Evolutionary conservation across 1,139 yeast species (phyloP).

Genomic region (Suhomyces taliae): DNA sequence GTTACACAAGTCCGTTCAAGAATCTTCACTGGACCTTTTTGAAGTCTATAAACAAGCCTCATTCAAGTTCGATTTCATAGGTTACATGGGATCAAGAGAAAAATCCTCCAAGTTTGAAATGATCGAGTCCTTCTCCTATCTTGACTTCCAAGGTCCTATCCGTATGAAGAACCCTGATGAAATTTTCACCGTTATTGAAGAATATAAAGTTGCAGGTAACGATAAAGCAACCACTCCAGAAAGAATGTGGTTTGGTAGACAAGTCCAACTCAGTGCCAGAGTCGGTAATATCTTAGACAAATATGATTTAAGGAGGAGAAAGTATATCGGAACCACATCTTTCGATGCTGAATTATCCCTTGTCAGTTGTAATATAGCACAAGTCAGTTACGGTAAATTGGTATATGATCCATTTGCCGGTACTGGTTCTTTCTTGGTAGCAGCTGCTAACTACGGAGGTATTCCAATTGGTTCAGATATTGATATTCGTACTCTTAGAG

Average conservation of each 20-base stretch:
- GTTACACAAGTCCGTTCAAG: conserved; percentile 56
- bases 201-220: conserved; percentile 54
- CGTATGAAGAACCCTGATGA: conserved; percentile 78
- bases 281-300: conserved; percentile 61
- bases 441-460: conserved; percentile 87
- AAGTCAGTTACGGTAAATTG: conserved; percentile 61
- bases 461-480: conserved; percentile 85
- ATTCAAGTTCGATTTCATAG: conserved; percentile 81
- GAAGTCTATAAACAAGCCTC: conserved; percentile 41
- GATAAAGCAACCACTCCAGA: conserved; percentile 56
- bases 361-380: conserved; percentile 84
- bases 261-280: conserved; percentile 66
- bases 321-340: conserved; percentile 92
- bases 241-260: conserved; percentile 73
- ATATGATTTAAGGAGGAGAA: conserved; percentile 79
- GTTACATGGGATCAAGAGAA: conserved; percentile 60
- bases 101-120: conserved; percentile 55
- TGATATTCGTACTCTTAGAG: conserved; percentile 80
- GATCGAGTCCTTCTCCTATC: conserved; percentile 71
- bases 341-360: conserved; percentile 88
- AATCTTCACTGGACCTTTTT: conserved; percentile 27
- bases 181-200: conserved; percentile 71
- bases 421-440: conserved; percentile 90
- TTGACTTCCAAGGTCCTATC: conserved; percentile 76
- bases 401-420: conserved; percentile 96